Conservation (phyloP, 768 basidiomycete species). For the Suillus subluteus region DNA sequence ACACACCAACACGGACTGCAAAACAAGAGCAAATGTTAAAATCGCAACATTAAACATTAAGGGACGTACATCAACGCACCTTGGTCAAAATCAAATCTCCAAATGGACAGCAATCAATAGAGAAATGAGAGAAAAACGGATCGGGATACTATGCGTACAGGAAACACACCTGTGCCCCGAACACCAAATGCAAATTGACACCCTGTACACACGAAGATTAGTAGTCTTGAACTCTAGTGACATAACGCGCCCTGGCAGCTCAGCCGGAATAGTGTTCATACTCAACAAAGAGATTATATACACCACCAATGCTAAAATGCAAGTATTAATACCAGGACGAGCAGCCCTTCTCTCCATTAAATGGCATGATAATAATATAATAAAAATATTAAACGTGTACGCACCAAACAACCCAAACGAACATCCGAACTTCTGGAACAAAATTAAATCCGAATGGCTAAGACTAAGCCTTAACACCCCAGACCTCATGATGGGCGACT, state of each 20-base stretch:
- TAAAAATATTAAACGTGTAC: too few relatives aligned
- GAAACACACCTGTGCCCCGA: neutral
- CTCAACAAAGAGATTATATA: neutral
- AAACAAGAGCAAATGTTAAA: neutral
- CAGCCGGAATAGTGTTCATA: neutral
- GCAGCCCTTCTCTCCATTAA: too few relatives aligned
- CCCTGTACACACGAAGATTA: neutral
- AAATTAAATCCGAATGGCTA: too few relatives aligned
- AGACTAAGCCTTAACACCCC: fast-evolving
- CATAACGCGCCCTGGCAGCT: neutral
- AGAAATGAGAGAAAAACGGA: neutral
- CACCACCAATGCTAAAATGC: fast-evolving
- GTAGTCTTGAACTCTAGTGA: neutral
- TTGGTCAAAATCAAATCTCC: fast-evolving
- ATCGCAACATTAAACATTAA: neutral
- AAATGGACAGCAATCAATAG: neutral
- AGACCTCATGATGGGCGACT: too few relatives aligned
- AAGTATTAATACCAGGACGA: too few relatives aligned
- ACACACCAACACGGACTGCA: too few relatives aligned
- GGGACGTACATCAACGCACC: neutral
- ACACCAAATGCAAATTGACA: neutral
- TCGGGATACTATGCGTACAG: neutral
- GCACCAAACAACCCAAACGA: too few relatives aligned
- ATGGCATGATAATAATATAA: too few relatives aligned
- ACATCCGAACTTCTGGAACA: too few relatives aligned